Conservation (phyloP, 768 basidiomycete species). For the Tricholoma terreum region DNA sequence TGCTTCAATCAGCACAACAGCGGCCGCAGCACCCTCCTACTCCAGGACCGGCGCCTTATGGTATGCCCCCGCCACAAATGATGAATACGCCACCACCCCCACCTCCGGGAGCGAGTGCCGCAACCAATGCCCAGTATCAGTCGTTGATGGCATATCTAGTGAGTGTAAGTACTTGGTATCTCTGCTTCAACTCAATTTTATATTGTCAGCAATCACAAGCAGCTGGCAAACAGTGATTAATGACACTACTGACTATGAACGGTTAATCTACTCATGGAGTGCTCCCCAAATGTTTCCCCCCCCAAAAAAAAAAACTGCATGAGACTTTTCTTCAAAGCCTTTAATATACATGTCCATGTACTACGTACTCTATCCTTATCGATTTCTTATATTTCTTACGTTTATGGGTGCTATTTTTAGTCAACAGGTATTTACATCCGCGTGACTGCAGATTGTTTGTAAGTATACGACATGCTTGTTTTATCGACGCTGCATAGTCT, state of each 20-base stretch:
- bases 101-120: constrained; percentile 35
- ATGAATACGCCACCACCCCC: constrained; percentile 43
- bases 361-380: neutral
- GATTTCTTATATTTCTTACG: no score
- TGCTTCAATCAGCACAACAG: constrained; percentile 58
- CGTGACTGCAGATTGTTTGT: neutral
- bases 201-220: constrained; percentile 35
- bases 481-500: constrained; percentile 64
- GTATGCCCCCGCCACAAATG: constrained; percentile 39
- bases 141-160: constrained; percentile 72
- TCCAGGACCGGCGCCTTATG: constrained; percentile 33
- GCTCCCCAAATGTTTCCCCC: no score
- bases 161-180: constrained; percentile 19
- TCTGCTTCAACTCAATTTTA: neutral
- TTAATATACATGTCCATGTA: neutral
- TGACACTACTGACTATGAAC: no score
- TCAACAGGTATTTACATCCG: neutral
- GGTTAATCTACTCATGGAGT: no score
- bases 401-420: constrained; percentile 3
- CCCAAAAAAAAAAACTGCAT: neutral
- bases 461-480: constrained; percentile 53
- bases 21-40: constrained; percentile 30
- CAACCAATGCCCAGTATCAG: constrained; percentile 50
- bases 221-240: constrained; percentile 13
- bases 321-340: no score